Evolutionary conservation across 1,284 basidiomycete genomes (phyloP), one percentile per base, ranked within the genome.

Genomic region (Ceratobasidium sp.): DNA sequence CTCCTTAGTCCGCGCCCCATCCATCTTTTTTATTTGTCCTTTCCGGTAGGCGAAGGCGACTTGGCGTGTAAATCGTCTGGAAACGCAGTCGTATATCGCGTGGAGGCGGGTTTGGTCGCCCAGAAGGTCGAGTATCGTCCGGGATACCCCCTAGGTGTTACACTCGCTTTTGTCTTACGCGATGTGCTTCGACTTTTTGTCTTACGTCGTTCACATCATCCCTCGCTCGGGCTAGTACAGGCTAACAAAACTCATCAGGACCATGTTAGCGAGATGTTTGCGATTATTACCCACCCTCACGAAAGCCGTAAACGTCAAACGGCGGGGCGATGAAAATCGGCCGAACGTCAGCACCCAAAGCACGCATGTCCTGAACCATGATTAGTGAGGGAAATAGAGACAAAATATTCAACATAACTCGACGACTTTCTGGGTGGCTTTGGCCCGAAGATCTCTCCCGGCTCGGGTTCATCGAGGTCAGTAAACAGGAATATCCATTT

Each of bases 321-420:
- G 88, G 86, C 68, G n/a, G n/a, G n/a, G n/a, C 91, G 82, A 99
- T 95, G 85, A 99, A 98, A 85, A 97, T 99, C 0, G 97, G 96
- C 82, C 97, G 95, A 67, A 99, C 88, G 6, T 89, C 90, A 46
- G 95, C 91, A 0, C 96, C 95, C 7, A 93, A 90, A 83, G 95
- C 92, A 3, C 89, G 88, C 56, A 97, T 87, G 84, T 98, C 96
- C 95, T 96, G 82, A 48, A 38, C 17, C 15, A 13, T 12, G 13
- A 33, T 33, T 33, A 33, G 33, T 56, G 52, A 48, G 38, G 3
- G 42, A 50, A 33, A 10, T 15, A 77, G 15, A 57, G 50, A 33
- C 33, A 17, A 20, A 26, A 59, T 38, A 20, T 15, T 13, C 68
- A 46, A 82, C 89, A 78, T 81, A 93, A 93, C 46, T 90, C 86